A percentile compares a stretch with the other conserved stretches of the same genome.
Conservation (phyloP, 129 eudicot genomes). For the Mikania micrantha region DNA sequence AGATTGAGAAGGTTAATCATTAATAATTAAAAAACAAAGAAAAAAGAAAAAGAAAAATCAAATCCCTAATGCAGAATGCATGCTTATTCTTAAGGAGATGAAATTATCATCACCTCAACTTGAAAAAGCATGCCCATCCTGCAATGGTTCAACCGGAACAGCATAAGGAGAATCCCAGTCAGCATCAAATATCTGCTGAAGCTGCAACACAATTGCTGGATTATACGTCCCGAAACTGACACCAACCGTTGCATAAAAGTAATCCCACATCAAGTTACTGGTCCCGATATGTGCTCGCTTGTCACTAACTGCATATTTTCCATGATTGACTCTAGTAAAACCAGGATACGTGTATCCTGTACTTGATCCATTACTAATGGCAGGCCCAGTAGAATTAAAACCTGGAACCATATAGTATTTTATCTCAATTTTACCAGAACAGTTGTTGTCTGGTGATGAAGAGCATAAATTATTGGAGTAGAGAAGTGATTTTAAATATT, state of each 20-base stretch:
- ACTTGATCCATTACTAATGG: slow-evolving; percentile 38
- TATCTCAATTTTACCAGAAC: slow-evolving; percentile 74
- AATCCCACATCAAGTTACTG: slow-evolving; percentile 81
- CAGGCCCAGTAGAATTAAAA: slow-evolving; percentile 68
- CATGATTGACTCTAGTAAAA: slow-evolving; percentile 72
- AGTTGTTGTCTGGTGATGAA: slow-evolving; percentile 65
- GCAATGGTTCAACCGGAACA: slow-evolving; percentile 50
- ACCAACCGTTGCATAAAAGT: slow-evolving; percentile 69
- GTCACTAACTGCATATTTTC: slow-evolving; percentile 80
- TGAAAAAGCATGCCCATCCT: slow-evolving; percentile 26
- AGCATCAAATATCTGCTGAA: slow-evolving; percentile 77
- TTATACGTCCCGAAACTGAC: slow-evolving; percentile 76
- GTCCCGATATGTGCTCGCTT: slow-evolving; percentile 78
- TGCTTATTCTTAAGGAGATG: background rate
- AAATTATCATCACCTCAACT: background rate
- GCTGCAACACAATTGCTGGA: slow-evolving; percentile 61
- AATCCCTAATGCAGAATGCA: background rate
- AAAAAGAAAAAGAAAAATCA: background rate
- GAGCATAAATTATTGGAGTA: slow-evolving; percentile 64
- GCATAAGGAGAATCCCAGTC: slow-evolving; percentile 87
- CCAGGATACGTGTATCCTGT: slow-evolving; percentile 66
- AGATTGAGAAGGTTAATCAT: background rate
- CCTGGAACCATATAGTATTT: slow-evolving; percentile 78
- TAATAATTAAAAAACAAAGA: background rate
- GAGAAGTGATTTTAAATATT: slow-evolving; percentile 64